phyloP scores from a whole-genome alignment of 2,329 filamentous ascomycete species.

The Penicillium janthinellum region DNA sequence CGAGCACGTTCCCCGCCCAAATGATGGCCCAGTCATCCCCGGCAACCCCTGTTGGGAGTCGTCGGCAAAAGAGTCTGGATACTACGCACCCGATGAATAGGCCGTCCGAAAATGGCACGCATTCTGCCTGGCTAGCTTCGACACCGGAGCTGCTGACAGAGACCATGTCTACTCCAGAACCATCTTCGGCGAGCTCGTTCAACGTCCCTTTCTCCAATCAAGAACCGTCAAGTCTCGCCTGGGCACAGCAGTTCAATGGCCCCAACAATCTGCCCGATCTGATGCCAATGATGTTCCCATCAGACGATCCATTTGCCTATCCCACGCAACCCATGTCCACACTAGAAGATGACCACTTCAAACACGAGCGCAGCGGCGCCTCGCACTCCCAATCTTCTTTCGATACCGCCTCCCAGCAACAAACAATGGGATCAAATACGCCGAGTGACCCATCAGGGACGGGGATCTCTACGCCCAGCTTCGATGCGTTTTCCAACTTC shows the following conservation, averaged over 20 bases:
- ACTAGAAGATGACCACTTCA: constrained; percentile 47
- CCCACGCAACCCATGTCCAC: constrained; percentile 53
- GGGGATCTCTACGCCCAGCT: constrained; percentile 26
- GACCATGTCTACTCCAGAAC: constrained; percentile 34
- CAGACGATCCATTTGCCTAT: constrained; percentile 54
- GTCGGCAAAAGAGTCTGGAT: constrained; percentile 36
- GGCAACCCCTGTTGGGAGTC: constrained; percentile 22
- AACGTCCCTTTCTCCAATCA: constrained; percentile 26
- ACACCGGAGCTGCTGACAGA: constrained; percentile 34
- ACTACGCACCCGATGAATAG: constrained; percentile 28
- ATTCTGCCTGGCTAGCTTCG: constrained; percentile 30
- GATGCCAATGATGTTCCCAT: constrained; percentile 55
- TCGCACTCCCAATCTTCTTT: constrained; percentile 26
- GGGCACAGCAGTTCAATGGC: constrained; percentile 38
- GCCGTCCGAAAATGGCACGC: constrained; percentile 21
- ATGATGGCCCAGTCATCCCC: constrained; percentile 29
- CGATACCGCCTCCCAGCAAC: constrained; percentile 21
- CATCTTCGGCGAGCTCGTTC: constrained; percentile 23
- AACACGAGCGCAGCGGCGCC: constrained; percentile 29
- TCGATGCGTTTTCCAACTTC: constrained; percentile 33
- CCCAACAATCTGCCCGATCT: constrained; percentile 47
- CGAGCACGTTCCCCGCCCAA: constrained; percentile 45
- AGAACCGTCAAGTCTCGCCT: constrained; percentile 31
- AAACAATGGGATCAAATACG: constrained; percentile 20
- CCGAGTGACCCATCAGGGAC: constrained; percentile 20